These are phyloP conservation scores for Yamadazyma scolyti DNA, from an alignment of 805 yeast species.

Conservation along the genomic window DNA sequence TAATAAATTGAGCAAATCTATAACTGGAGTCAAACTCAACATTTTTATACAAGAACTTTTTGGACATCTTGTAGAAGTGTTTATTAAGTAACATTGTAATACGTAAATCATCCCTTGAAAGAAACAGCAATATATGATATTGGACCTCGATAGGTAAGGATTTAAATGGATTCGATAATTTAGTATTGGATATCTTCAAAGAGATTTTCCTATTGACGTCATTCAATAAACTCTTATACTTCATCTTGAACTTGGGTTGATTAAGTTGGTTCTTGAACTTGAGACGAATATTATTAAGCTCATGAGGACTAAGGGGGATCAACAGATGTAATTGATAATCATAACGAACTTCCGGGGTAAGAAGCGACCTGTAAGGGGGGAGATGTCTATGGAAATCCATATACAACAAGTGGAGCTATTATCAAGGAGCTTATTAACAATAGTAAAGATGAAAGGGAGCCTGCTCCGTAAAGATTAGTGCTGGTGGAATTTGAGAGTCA, in stretches of 20 bases:
- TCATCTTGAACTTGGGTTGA: slow-evolving; percentile 35
- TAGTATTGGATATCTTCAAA: slow-evolving; percentile 24
- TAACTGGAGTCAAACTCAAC: slow-evolving; percentile 67
- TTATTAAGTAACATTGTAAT: slow-evolving; percentile 49
- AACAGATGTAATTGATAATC: slow-evolving; percentile 48
- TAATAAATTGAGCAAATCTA: slow-evolving; percentile 75
- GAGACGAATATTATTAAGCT: slow-evolving; percentile 16
- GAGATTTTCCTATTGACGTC: slow-evolving; percentile 44
- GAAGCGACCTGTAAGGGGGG: slow-evolving; percentile 52
- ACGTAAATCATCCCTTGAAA: slow-evolving; percentile 33
- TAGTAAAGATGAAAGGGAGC: no score
- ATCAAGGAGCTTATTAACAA: no score
- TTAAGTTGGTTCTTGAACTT: slow-evolving; percentile 3
- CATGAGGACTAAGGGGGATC: slow-evolving; percentile 34
- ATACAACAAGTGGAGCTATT: no score
- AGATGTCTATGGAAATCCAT: slow-evolving; percentile 29
- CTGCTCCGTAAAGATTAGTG: no score
- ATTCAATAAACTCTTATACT: slow-evolving; percentile 44
- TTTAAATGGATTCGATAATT: slow-evolving; percentile 5
- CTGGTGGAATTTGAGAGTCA: no score
- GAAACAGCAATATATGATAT: slow-evolving; percentile 31
- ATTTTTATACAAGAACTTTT: slow-evolving; percentile 49
- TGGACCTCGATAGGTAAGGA: slow-evolving; percentile 44
- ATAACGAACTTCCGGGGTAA: slow-evolving; percentile 46
- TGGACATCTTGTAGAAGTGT: slow-evolving; percentile 47